These are phyloP conservation scores for Penicillium sp. DNA, from an alignment of 2,329 filamentous ascomycete species.

Conservation along the genomic window DNA sequence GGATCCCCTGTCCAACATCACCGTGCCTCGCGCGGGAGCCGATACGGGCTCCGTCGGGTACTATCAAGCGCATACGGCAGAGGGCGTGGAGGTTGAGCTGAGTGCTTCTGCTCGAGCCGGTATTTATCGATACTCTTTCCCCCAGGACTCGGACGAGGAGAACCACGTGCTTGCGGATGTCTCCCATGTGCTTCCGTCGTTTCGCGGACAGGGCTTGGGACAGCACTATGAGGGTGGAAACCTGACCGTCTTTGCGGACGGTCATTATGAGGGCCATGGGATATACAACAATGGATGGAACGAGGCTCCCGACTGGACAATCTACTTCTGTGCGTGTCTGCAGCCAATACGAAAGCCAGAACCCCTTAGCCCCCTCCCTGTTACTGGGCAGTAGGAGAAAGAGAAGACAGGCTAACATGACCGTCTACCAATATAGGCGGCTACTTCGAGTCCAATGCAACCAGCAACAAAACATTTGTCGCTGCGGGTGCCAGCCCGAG, in stretches of 20 bases:
- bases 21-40: conserved; percentile 48
- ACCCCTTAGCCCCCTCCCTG: too few species aligned
- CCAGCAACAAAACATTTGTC: conserved; percentile 25
- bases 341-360: neutral
- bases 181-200: conserved; percentile 60
- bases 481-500: conserved; percentile 25
- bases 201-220: conserved; percentile 54
- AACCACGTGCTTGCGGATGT: conserved; percentile 56
- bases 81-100: conserved; percentile 54
- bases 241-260: conserved; percentile 47
- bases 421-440: conserved; percentile 45
- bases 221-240: conserved; percentile 58
- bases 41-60: conserved; percentile 55
- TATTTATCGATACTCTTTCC: conserved; percentile 57
- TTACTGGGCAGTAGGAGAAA: neutral
- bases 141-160: conserved; percentile 24
- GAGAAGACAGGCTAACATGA: neutral
- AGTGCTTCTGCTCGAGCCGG: conserved; percentile 47
- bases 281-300: conserved; percentile 66
- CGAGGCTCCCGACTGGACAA: conserved; percentile 48
- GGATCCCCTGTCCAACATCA: conserved; percentile 53
- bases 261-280: conserved; percentile 55
- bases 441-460: conserved; percentile 45
- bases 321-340: conserved; percentile 23
- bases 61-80: conserved; percentile 52